Evolutionary conservation across 139 green algal genomes (phyloP), one percentile per base, ranked within the genome.

Genomic region (Picochlorum sp.): DNA sequence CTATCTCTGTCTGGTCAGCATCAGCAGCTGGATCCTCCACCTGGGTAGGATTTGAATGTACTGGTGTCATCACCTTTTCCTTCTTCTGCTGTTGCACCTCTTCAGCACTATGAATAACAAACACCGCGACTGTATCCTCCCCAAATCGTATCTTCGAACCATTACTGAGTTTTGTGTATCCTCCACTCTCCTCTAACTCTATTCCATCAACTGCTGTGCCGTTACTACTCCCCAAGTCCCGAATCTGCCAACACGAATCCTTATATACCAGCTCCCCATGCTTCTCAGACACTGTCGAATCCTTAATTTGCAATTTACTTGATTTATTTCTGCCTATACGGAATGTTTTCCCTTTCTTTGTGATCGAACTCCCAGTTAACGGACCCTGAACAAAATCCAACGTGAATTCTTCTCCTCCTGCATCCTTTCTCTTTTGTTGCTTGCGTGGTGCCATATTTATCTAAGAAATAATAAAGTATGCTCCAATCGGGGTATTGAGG

Each of bases 191-290:
- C 15, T 67, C 60, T 49, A 85, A 16, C 8, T 54, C 3, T 10
- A 37, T 56, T 45, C 67, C 72, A 65, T 89, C 87, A 44, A 86
- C n/a, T 1, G 45, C 10, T 7, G 81, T 87, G 20, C 83, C 83
- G 63, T 90, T 90, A n/a, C 74, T 83, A 76, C 76, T 85, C 57
- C 72, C 79, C 16, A 82, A 11, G 57, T 90, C 83, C 8, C 66
- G 60, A 21, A 90, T 28, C 5, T 56, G 34, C 81, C 82, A 90
- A 18, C 4, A 10, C 1, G 32, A 50, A 2, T 69, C 63, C 14
- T 63, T 45, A 73, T 74, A 86, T 1, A 30, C 52, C 0, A 90
- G n/a, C 61, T 84, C 76, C 24, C 69, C 83, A 67, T 90, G 83
- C 63, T 72, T 73, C 64, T 90, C 83, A 5, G 76, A 85, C n/a